A percentile compares a stretch with the other conserved stretches of the same genome.
phyloP scores from a whole-genome alignment of 805 yeast species.

The Metahyphopichia silvanorum region DNA sequence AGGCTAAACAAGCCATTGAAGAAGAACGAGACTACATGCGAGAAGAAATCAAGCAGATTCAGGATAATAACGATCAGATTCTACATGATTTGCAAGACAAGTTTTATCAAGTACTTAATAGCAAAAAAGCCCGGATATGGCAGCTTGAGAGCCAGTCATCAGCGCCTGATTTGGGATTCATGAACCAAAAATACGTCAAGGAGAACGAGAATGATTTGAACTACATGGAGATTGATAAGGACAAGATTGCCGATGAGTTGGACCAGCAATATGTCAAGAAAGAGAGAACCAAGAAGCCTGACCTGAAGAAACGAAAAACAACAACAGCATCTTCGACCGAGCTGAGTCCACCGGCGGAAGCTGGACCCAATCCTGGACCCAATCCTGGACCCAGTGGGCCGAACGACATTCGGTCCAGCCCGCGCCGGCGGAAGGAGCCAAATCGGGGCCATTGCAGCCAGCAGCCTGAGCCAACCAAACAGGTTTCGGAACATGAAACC shows the following conservation, averaged over 20 bases:
- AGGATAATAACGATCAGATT: slow-evolving; percentile 13
- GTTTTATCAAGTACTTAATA: slow-evolving; percentile 23
- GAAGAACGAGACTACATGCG: slow-evolving; percentile 9
- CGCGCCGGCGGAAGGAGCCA: neutral
- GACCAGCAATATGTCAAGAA: slow-evolving; percentile 13
- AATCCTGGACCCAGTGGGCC: neutral
- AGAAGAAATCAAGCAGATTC: slow-evolving; percentile 2
- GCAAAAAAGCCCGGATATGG: slow-evolving; percentile 29
- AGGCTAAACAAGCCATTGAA: slow-evolving; percentile 5
- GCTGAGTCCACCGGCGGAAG: neutral
- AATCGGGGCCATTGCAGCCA: neutral
- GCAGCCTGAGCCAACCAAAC: no score
- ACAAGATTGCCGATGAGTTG: slow-evolving; percentile 15
- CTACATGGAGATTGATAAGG: slow-evolving; percentile 10
- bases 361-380: slow-evolving; percentile 1
- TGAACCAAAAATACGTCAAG: slow-evolving; percentile 14
- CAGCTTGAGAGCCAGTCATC: slow-evolving; percentile 13
- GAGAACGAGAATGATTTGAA: slow-evolving; percentile 13
- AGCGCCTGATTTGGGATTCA: slow-evolving; percentile 7
- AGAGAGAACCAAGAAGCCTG: slow-evolving; percentile 1
- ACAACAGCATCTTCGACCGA: neutral
- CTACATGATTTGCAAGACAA: slow-evolving; percentile 22
- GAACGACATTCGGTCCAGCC: neutral
- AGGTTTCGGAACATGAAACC: no score
- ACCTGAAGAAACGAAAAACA: slow-evolving; percentile 1